phyloP scores from a whole-genome alignment of 2,329 filamentous ascomycete genomes.

The Ceratocystiopsis brevicomis region DNA sequence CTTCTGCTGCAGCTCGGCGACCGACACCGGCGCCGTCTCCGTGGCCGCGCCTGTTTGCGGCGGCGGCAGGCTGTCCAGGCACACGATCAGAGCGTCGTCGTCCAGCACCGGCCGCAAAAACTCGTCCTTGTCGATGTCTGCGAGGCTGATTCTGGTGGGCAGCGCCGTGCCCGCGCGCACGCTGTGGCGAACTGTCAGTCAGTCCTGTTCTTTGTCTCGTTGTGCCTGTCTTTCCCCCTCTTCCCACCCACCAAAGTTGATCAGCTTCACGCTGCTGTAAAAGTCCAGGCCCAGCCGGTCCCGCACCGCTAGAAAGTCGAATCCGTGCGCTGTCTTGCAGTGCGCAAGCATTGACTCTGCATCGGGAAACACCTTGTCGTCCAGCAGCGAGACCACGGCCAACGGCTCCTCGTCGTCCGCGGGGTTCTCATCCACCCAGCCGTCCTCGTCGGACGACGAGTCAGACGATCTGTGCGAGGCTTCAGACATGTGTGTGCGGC shows the following conservation, averaged over 20 bases:
- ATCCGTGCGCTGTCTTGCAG: slow-evolving; percentile 44
- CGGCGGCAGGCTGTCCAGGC: slow-evolving; percentile 54
- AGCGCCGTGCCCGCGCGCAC: slow-evolving; percentile 25
- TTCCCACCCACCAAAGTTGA: slow-evolving; percentile 41
- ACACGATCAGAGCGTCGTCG: slow-evolving; percentile 77
- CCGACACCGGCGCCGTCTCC: slow-evolving; percentile 3
- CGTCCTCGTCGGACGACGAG: slow-evolving; percentile 19
- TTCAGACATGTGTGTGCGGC: too few species aligned
- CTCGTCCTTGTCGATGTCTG: slow-evolving; percentile 54
- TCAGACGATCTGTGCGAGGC: slow-evolving; percentile 4
- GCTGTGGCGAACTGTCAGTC: slow-evolving; percentile 24
- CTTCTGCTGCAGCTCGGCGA: slow-evolving; percentile 21
- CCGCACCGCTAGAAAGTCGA: slow-evolving; percentile 46
- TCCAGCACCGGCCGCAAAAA: slow-evolving; percentile 72
- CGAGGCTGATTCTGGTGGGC: slow-evolving; percentile 38
- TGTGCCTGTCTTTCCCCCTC: too few species aligned
- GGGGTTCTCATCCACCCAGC: slow-evolving; percentile 21
- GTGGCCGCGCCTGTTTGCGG: slow-evolving; percentile 21
- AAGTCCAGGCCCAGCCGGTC: slow-evolving; percentile 47
- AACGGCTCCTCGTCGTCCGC: slow-evolving; percentile 40
- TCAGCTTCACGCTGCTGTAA: slow-evolving; percentile 51
- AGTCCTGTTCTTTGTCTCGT: too few species aligned
- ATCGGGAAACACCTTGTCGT: slow-evolving; percentile 45
- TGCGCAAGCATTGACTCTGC: slow-evolving; percentile 46
- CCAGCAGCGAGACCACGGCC: slow-evolving; percentile 48